Evolutionary conservation across 2,329 filamentous ascomycete species (phyloP), one percentile per base, ranked within the genome.

Genomic region (Calonectria ilicicola): DNA sequence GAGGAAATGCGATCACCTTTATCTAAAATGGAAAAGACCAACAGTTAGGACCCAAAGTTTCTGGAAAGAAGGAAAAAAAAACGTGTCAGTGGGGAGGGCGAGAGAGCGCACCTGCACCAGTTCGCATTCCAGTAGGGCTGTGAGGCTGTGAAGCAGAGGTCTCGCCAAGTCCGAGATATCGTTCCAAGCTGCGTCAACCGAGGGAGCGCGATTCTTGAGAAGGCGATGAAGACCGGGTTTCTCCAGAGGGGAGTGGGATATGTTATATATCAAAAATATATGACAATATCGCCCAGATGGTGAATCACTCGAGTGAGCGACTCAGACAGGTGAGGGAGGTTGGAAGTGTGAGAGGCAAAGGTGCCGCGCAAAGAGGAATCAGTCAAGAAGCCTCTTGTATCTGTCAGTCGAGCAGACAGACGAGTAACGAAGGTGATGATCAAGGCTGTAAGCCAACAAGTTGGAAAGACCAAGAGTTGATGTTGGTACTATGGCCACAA

Each of bases 121-220:
- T 76, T 79, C 65, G 76, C 78, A 80, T 80, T 79, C 78, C 78
- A 79, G 75, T 71, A 67, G 73, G 56, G 51, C 47, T 70, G 72
- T 65, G 70, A 79, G 76, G 74, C 73, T 75, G 68, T 73, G 65
- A 69, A 67, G 66, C 67, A 26, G 38, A 63, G 65, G 74, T 74
- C 74, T 79, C 69, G 74, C 72, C 66, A 60, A 68, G 69, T 75
- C 72, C 77, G 73, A 75, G 73, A 79, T 72, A 70, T 70, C 74
- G 69, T 29, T 72, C 73, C 72, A 58, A 60, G 58, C 47, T 63
- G 56, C 46, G 49, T 42, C 64, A 63, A 67, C 40, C 47, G 27
- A 29, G 40, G 32, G 46, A 67, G 47, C 47, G 42, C 65, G 47
- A 42, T 64, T 64, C 38, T 67, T 29, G 46, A 19, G 40, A 47